These are phyloP conservation scores for Russula abietina DNA, from an alignment of 768 basidiomycete species.

Conservation along the genomic window DNA sequence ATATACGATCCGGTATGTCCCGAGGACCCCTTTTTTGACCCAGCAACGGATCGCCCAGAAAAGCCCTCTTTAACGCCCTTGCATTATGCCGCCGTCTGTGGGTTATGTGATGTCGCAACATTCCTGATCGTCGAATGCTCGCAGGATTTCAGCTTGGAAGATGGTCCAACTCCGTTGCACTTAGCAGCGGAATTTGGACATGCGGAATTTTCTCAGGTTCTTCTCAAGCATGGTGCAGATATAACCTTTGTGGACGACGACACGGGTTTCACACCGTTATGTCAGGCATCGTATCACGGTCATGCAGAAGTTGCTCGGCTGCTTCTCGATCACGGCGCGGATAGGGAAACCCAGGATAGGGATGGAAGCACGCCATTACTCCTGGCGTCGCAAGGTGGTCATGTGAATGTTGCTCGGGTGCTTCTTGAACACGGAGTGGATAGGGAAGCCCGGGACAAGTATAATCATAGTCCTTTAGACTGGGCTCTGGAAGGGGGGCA, in stretches of 20 bases:
- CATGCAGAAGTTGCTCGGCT: background rate
- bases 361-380: too few species aligned
- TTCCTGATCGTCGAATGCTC: background rate
- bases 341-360: too few species aligned
- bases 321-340: background rate
- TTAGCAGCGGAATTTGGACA: background rate
- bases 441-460: too few species aligned
- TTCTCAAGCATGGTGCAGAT: background rate
- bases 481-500: too few species aligned
- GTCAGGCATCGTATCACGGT: background rate
- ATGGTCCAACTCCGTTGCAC: background rate
- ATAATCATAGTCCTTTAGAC: too few species aligned
- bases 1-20: background rate
- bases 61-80: too few species aligned
- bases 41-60: too few species aligned
- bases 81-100: background rate
- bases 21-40: too few species aligned
- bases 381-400: too few species aligned
- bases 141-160: background rate
- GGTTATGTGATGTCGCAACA: background rate
- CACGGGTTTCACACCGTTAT: background rate
- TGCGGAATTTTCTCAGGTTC: background rate
- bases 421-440: too few species aligned
- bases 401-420: too few species aligned
- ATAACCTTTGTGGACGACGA: accelerated